Percentiles rank a stretch among this genome's conserved stretches.
These are phyloP conservation scores for Saccharomycopsis hybrid DNA, from an alignment of 1,139 yeast species.

Conservation along the genomic window DNA sequence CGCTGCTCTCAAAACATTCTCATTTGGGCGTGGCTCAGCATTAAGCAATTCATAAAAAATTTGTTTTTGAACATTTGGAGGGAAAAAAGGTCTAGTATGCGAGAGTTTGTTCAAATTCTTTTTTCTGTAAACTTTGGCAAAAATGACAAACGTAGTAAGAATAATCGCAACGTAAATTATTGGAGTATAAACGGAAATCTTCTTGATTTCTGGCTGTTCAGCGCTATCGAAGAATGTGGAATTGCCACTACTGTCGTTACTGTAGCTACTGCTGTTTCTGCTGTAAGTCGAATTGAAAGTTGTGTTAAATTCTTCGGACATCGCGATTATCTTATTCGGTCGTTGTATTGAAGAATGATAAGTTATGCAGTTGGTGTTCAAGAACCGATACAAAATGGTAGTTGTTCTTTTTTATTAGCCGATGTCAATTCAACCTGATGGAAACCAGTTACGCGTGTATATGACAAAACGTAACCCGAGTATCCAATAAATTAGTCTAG, in stretches of 20 bases:
- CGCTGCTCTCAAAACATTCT: slow-evolving; percentile 80
- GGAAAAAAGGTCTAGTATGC: slow-evolving; percentile 63
- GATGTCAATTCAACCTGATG: no score
- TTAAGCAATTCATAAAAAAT: slow-evolving; percentile 56
- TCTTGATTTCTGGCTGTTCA: slow-evolving; percentile 26
- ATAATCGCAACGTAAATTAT: slow-evolving; percentile 70
- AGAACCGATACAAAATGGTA: no score
- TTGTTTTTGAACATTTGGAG: slow-evolving; percentile 58
- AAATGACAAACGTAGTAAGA: slow-evolving; percentile 63
- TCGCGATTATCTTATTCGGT: no score
- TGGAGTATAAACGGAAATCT: slow-evolving; percentile 81
- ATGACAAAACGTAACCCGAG: no score
- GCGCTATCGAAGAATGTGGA: slow-evolving; percentile 7
- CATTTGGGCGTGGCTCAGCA: slow-evolving; percentile 60
- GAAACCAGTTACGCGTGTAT: no score
- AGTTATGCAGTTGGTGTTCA: no score
- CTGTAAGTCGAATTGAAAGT: background rate
- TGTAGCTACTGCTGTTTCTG: no score
- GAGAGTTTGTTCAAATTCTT: slow-evolving; percentile 49
- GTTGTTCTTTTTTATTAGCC: no score
- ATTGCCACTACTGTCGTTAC: slow-evolving; percentile 6
- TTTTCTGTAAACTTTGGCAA: slow-evolving; percentile 65
- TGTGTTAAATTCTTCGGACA: slow-evolving; percentile 3
- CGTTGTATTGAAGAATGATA: no score
- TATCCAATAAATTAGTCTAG: no score